Conservation (phyloP, 2,329 filamentous ascomycete genomes). For the Arthrobotrys megalospora region DNA sequence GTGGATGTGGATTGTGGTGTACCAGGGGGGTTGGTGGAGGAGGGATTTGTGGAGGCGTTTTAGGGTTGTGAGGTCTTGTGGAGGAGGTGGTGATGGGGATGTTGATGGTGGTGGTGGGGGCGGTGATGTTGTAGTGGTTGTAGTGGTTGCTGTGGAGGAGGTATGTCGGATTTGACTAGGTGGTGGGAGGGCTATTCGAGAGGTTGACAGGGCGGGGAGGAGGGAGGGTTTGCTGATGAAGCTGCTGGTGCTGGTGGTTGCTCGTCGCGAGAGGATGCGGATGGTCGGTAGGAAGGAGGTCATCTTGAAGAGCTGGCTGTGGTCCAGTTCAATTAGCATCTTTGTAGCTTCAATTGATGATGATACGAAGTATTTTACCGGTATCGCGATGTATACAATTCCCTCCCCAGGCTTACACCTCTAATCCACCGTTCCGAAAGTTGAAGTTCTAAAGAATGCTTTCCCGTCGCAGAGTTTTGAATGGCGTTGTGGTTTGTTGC, state of each 20-base stretch:
- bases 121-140: constrained; percentile 5
- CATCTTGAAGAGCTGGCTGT: background rate
- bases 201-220: constrained; percentile 69
- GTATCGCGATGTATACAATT: background rate
- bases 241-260: constrained; percentile 7
- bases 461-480: too few species aligned
- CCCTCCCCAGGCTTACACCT: too few species aligned
- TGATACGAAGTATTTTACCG: constrained; percentile 11
- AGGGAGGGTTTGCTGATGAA: constrained; percentile 70
- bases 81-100: constrained; percentile 8
- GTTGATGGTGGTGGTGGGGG: constrained; percentile 20
- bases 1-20: constrained; percentile 85
- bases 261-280: constrained; percentile 36
- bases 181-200: constrained; percentile 39
- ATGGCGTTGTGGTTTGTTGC: constrained; percentile 38
- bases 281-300: constrained; percentile 43
- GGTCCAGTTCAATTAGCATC: background rate
- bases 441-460: too few species aligned
- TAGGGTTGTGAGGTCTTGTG: constrained; percentile 33
- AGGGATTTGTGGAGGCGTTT: constrained; percentile 73
- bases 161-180: constrained; percentile 47
- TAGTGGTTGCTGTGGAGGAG: constrained; percentile 29
- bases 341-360: background rate
- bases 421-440: background rate
- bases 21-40: constrained; percentile 80